These are phyloP conservation scores for Neonectria faginata DNA, from an alignment of 2,329 filamentous ascomycete species.

Conservation along the genomic window DNA sequence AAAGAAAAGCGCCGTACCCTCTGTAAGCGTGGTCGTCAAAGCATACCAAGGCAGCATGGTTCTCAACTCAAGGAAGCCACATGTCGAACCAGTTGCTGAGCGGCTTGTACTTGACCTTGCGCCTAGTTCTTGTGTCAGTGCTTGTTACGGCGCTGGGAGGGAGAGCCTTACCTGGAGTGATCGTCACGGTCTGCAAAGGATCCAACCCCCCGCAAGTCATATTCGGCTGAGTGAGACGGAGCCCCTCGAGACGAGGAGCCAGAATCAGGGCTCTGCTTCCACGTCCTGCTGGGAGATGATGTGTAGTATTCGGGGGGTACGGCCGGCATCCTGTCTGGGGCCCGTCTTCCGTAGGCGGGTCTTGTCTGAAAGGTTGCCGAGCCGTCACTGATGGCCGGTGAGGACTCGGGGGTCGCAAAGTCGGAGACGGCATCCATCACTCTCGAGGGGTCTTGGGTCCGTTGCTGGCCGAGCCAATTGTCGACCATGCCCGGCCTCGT, in stretches of 20 bases:
- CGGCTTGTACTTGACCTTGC: slow-evolving; percentile 45
- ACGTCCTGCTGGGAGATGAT: slow-evolving; percentile 24
- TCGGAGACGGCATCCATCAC: slow-evolving; percentile 38
- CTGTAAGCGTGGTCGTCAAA: slow-evolving; percentile 7
- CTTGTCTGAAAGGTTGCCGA: slow-evolving; percentile 38
- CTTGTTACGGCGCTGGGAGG: not conserved
- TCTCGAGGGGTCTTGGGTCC: slow-evolving; percentile 33
- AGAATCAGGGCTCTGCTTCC: slow-evolving; percentile 11
- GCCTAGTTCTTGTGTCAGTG: slow-evolving; percentile 24
- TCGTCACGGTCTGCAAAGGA: slow-evolving; percentile 35
- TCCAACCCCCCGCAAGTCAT: slow-evolving; percentile 42
- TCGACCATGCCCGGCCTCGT: slow-evolving; percentile 40
- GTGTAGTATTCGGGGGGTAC: slow-evolving; percentile 33
- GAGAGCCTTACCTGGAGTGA: slow-evolving; percentile 18
- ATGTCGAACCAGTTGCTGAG: slow-evolving; percentile 46
- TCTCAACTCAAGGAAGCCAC: slow-evolving; percentile 40
- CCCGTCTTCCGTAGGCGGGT: slow-evolving; percentile 24
- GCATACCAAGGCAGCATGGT: not conserved
- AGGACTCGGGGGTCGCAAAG: slow-evolving; percentile 41
- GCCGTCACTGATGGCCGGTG: slow-evolving; percentile 43
- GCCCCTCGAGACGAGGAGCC: slow-evolving; percentile 34
- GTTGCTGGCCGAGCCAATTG: slow-evolving; percentile 43
- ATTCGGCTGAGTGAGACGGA: slow-evolving; percentile 29
- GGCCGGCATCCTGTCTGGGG: slow-evolving; percentile 30
- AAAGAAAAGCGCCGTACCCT: not conserved